A percentile compares a stretch with the other conserved stretches of the same genome.
These are phyloP conservation scores for Chimonanthus praecox DNA, from an alignment of 164 flowering plant genomes.

Conservation along the genomic window DNA sequence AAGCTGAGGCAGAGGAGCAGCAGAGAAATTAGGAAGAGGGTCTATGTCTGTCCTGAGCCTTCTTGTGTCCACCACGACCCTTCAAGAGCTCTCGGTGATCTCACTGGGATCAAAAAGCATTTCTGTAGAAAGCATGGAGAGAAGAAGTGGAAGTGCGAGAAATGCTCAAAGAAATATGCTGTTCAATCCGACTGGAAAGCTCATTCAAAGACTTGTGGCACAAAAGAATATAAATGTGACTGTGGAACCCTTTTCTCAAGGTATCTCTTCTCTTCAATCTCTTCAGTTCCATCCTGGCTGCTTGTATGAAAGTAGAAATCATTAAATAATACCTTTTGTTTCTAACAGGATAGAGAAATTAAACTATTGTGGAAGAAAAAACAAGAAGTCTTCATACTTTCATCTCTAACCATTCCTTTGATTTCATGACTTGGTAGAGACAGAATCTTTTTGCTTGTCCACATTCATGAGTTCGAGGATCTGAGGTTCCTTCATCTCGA, in stretches of 20 bases:
- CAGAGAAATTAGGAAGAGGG: slow-evolving; percentile 48
- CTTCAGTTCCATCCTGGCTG: slow-evolving; percentile 13
- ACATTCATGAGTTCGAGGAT: background rate
- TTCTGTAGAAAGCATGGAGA: slow-evolving; percentile 86
- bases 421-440: background rate
- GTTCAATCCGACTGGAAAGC: slow-evolving; percentile 98
- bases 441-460: background rate
- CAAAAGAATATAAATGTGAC: slow-evolving; percentile 84
- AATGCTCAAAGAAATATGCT: slow-evolving; percentile 83
- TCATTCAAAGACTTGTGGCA: slow-evolving; percentile 84
- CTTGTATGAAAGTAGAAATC: slow-evolving; percentile 10
- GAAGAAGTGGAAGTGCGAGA: slow-evolving; percentile 85
- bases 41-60: slow-evolving; percentile 80
- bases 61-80: slow-evolving; percentile 79
- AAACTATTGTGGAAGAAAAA: background rate
- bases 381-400: background rate
- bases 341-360: background rate
- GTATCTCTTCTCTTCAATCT: slow-evolving; percentile 24
- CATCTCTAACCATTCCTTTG: background rate
- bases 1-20: slow-evolving; percentile 71
- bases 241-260: slow-evolving; percentile 94
- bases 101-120: slow-evolving; percentile 93
- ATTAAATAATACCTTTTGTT: background rate
- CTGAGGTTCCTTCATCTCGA: background rate
- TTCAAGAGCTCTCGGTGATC: slow-evolving; percentile 93